Conservation (phyloP, 495 filamentous ascomycete species). For the Penicillium odoratum region DNA sequence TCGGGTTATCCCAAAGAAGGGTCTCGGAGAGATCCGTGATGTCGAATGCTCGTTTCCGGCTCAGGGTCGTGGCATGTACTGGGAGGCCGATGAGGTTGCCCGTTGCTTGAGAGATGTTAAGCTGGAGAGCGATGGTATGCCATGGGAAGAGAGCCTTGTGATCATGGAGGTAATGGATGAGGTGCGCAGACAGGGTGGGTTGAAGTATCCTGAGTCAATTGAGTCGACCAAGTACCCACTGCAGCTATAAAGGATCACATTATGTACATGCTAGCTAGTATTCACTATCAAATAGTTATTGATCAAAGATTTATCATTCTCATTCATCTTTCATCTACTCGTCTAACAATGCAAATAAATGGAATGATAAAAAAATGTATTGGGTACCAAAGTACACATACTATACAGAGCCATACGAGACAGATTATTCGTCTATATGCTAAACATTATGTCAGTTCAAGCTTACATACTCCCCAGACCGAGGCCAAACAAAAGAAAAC, state of each 20-base stretch:
- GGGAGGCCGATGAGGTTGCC: conserved; percentile 90
- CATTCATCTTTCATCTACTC: neutral
- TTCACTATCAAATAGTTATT: neutral
- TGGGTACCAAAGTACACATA: conserved; percentile 29
- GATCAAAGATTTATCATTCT: neutral
- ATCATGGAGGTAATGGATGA: conserved; percentile 97
- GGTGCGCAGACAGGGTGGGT: conserved; percentile 71
- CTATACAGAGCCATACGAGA: conserved; percentile 30
- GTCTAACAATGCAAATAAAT: neutral
- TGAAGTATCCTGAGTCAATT: conserved; percentile 80
- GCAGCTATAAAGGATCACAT: conserved; percentile 26
- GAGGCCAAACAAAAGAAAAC: conserved; percentile 23
- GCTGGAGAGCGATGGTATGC: conserved; percentile 70
- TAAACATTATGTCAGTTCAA: conserved; percentile 19
- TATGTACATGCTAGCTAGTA: neutral
- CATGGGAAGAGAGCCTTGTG: conserved; percentile 80
- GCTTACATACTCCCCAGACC: conserved; percentile 12
- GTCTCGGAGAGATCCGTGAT: conserved; percentile 50
- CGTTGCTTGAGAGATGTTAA: conserved; percentile 81
- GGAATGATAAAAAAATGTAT: conserved; percentile 18
- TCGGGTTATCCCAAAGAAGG: conserved; percentile 52
- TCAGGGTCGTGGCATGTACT: conserved; percentile 85
- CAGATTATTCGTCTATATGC: conserved; percentile 29
- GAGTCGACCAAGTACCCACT: conserved; percentile 69
- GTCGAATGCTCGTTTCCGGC: conserved; percentile 64